Conservation (phyloP, 495 filamentous ascomycete species). For the Neurospora sp. region DNA sequence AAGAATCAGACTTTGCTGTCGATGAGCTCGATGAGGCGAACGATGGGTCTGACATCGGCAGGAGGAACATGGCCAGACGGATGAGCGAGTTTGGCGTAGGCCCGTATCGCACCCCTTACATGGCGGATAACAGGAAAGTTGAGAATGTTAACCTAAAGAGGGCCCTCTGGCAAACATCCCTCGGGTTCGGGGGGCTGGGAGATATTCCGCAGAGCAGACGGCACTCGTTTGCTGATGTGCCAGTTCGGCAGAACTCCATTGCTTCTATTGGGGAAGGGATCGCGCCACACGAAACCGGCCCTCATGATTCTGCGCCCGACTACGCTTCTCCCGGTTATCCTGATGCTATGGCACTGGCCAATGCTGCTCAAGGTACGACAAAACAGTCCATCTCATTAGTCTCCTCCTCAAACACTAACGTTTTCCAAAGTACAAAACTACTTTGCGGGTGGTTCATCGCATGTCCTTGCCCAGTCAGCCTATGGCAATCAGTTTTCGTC, state of each 20-base stretch:
- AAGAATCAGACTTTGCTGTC: constrained; percentile 60
- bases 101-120: constrained; percentile 44
- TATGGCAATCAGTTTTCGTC: constrained; percentile 30
- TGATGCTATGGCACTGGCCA: neutral
- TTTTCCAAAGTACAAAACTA: constrained; percentile 35
- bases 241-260: constrained; percentile 58
- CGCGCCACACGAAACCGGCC: constrained; percentile 29
- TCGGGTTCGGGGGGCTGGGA: constrained; percentile 61
- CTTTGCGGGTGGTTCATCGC: constrained; percentile 33
- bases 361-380: neutral
- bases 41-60: constrained; percentile 44
- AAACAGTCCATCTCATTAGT: neutral
- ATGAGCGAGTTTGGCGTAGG: constrained; percentile 57
- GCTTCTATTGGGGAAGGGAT: constrained; percentile 50
- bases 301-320: constrained; percentile 25
- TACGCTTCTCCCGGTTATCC: neutral
- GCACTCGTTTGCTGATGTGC: constrained; percentile 88
- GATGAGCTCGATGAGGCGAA: constrained; percentile 60
- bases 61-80: constrained; percentile 42
- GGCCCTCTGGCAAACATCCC: constrained; percentile 78
- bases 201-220: constrained; percentile 79
- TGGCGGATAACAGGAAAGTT: constrained; percentile 61
- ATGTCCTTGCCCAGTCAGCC: constrained; percentile 26
- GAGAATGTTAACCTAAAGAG: constrained; percentile 59
- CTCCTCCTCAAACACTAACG: constrained; percentile 13